These are phyloP conservation scores for Syzygium grande DNA, from an alignment of 345 rosid species.

Conservation along the genomic window DNA sequence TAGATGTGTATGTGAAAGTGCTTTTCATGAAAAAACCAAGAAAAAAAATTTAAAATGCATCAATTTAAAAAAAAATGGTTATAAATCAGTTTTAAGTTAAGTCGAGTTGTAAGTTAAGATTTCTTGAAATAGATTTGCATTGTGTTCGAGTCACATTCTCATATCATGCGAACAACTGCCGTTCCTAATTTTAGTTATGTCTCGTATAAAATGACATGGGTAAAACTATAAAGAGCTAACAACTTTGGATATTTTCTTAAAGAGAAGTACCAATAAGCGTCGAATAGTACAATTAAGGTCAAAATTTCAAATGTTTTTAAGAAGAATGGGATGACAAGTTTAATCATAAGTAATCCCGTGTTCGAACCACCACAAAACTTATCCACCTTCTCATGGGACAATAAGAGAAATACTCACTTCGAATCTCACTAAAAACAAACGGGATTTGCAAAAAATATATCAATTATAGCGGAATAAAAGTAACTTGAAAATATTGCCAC, in stretches of 20 bases:
- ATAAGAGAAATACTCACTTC: neutral
- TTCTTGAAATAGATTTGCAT: neutral
- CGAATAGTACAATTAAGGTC: rapidly evolving
- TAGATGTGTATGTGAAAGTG: neutral
- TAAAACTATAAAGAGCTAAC: neutral
- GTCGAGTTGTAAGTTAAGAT: rapidly evolving
- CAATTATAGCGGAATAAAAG: rapidly evolving
- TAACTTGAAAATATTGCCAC: neutral
- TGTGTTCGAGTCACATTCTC: neutral
- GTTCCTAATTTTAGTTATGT: neutral
- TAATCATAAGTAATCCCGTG: neutral
- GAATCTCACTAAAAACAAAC: neutral
- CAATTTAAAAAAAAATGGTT: neutral
- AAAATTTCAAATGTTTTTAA: neutral
- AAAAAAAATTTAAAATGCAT: neutral
- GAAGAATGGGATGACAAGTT: neutral
- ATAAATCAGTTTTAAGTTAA: neutral
- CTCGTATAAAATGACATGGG: neutral
- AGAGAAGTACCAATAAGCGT: neutral
- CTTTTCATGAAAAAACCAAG: neutral
- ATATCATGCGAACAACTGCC: neutral
- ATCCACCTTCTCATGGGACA: neutral
- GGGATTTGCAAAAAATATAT: neutral
- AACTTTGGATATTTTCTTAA: neutral
- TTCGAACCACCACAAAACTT: neutral